A percentile compares a stretch with the other conserved stretches of the same genome.
Evolutionary conservation across 139 green algal genomes (phyloP).

Genomic region (Volvox africanus): DNA sequence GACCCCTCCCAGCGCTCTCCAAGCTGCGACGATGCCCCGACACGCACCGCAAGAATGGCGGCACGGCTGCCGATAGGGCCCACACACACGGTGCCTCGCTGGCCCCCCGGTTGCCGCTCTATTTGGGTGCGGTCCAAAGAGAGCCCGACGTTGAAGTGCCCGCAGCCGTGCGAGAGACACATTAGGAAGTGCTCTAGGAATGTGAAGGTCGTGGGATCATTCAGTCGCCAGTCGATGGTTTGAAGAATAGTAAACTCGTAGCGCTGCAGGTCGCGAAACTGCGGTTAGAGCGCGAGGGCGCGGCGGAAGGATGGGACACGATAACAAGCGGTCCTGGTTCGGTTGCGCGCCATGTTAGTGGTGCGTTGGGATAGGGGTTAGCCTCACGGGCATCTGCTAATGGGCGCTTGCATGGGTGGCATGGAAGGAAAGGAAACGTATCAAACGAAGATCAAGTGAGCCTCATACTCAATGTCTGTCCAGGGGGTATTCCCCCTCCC

Average conservation of each 20-base stretch:
- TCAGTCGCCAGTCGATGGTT: conserved; percentile 5
- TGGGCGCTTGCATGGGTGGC: too few species aligned
- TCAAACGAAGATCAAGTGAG: too few species aligned
- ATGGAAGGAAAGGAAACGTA: too few species aligned
- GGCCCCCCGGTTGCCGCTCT: background rate
- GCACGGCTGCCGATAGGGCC: background rate
- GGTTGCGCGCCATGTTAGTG: too few species aligned
- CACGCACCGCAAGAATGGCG: background rate
- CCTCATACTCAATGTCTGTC: too few species aligned
- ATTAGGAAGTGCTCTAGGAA: conserved; percentile 25
- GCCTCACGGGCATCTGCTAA: too few species aligned
- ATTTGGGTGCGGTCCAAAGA: too few species aligned
- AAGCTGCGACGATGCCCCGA: background rate
- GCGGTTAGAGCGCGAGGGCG: background rate
- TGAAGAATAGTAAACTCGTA: conserved; percentile 25
- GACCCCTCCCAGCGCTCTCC: background rate
- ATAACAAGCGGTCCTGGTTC: too few species aligned
- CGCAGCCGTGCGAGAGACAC: background rate
- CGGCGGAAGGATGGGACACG: too few species aligned
- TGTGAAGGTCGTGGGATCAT: conserved; percentile 7
- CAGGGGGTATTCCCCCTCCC: too few species aligned
- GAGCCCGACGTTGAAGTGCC: background rate
- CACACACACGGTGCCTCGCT: background rate
- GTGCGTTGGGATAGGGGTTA: too few species aligned
- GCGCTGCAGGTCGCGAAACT: conserved; percentile 1